These are phyloP conservation scores for Rachicladosporium sp. DNA, from an alignment of 2,329 filamentous ascomycete genomes.

Conservation along the genomic window DNA sequence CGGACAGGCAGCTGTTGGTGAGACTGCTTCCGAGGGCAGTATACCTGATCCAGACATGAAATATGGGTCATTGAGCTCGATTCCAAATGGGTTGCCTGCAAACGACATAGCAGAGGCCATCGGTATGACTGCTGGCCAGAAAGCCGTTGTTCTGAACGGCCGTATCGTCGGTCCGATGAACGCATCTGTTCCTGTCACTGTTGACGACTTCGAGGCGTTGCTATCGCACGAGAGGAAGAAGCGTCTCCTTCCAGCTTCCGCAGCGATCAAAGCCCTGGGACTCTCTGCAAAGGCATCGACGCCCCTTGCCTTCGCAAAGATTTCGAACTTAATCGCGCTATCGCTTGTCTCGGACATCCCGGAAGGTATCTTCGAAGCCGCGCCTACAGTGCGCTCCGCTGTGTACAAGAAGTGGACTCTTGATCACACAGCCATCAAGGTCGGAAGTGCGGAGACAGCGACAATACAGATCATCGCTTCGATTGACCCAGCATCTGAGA, in stretches of 20 bases:
- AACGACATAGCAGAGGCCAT: conserved; percentile 19
- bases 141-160: conserved; percentile 46
- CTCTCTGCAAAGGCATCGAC: conserved; percentile 54
- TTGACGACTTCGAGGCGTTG: conserved; percentile 61
- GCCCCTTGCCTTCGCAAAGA: conserved; percentile 59
- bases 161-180: conserved; percentile 62
- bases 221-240: conserved; percentile 60
- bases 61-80: too few relatives aligned
- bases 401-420: conserved; percentile 63
- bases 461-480: conserved; percentile 70
- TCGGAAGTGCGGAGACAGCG: conserved; percentile 59
- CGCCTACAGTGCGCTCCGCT: conserved; percentile 55
- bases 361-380: conserved; percentile 77
- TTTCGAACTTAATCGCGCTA: conserved; percentile 72
- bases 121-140: conserved; percentile 35
- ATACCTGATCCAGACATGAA: too few relatives aligned
- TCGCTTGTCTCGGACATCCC: conserved; percentile 75
- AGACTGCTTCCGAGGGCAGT: too few relatives aligned
- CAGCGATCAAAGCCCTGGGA: conserved; percentile 56
- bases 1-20: too few relatives aligned
- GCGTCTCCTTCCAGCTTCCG: conserved; percentile 62
- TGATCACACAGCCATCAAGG: conserved; percentile 59
- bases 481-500: conserved; percentile 77
- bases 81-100: too few relatives aligned
- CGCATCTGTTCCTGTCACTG: conserved; percentile 42